Base-by-base conservation (phyloP, 208 protist species). In the Acanthamoeba healyi region DNA sequence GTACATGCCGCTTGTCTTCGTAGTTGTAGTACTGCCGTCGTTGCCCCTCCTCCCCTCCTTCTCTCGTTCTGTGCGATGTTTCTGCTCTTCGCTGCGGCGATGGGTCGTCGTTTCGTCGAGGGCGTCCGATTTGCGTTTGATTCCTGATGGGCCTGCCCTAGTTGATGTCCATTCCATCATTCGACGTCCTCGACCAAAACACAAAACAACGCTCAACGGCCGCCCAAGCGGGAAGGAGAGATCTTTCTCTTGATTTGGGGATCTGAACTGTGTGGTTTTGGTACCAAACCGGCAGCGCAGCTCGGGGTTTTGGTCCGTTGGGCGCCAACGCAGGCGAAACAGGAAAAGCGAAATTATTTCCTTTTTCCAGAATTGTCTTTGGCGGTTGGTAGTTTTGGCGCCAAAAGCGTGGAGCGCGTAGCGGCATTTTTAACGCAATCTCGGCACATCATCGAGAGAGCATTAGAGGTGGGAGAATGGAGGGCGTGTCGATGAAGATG, bases 81-180 rank as follows among this genome's bases (percentile, higher is more conserved):
- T n/a, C n/a, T n/a, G n/a, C n/a, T 77, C n/a, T 19, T 77, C 36
- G 34, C 29, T 15, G 36, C 44, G 34, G 67, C 44, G 67, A 38
- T 77, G 12, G 29, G 34, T n/a, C n/a, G n/a, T n/a, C n/a, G n/a
- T n/a, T n/a, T n/a, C n/a, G 44, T 77, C 14, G 29, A 77, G 36
- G n/a, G n/a, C 29, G 58, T 67, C 58, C 10, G 36, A 67, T 77
- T 77, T 77, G 67, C 67, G 67, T 44, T 77, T 77, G 36, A 6
- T 44, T 72, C 63, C 63, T 22, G n/a, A n/a, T n/a, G n/a, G n/a
- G 49, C 67, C 67, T 19, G 34, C 38, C 24, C 22, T 77, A 44
- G 36, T 46, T 7, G n/a, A n/a, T n/a, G 67, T 46, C 67, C 67
- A 77, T 77, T 77, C 36, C 67, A 77, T 77, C 67, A 36, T 58